A percentile compares a stretch with the other conserved stretches of the same genome.
Conservation (phyloP, 2,329 filamentous ascomycete species). For the Metarhizium robertsii region DNA sequence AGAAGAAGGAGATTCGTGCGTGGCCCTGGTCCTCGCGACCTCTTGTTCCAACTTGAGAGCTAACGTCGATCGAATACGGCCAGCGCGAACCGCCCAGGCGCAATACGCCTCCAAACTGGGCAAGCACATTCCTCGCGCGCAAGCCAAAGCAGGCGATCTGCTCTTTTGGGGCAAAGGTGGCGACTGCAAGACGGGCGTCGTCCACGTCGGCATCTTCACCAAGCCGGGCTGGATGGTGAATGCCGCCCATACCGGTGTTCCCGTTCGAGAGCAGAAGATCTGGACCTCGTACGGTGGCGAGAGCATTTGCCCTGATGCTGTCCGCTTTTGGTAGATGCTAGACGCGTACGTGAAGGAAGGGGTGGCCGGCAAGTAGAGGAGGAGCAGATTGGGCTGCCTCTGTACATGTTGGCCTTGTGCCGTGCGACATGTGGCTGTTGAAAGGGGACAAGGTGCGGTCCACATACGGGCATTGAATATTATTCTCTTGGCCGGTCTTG, state of each 20-base stretch:
- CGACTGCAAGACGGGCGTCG: constrained; percentile 10
- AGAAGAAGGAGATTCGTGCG: constrained; percentile 12
- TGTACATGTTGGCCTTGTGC: no score
- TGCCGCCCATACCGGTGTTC: constrained; percentile 10
- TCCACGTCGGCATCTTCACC: constrained; percentile 11
- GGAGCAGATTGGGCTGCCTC: no score
- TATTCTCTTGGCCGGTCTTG: no score
- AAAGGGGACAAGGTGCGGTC: no score
- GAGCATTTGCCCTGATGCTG: constrained; percentile 11
- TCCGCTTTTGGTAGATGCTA: constrained; percentile 10
- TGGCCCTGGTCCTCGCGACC: background rate
- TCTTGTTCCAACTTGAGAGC: no score
- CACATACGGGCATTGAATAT: no score
- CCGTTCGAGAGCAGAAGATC: constrained; percentile 10
- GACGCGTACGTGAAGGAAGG: no score
- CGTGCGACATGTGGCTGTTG: no score
- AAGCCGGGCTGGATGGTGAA: constrained; percentile 10
- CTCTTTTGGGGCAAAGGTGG: constrained; percentile 11
- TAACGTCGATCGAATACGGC: no score
- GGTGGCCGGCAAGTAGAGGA: no score
- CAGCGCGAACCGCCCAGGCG: constrained; percentile 9
- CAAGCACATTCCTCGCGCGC: constrained; percentile 8
- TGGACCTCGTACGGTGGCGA: constrained; percentile 11
- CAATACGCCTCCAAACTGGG: constrained; percentile 12
- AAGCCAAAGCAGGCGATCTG: constrained; percentile 11